phyloP scores from a whole-genome alignment of 2,329 filamentous ascomycete genomes.

The Aspergillus latus region DNA sequence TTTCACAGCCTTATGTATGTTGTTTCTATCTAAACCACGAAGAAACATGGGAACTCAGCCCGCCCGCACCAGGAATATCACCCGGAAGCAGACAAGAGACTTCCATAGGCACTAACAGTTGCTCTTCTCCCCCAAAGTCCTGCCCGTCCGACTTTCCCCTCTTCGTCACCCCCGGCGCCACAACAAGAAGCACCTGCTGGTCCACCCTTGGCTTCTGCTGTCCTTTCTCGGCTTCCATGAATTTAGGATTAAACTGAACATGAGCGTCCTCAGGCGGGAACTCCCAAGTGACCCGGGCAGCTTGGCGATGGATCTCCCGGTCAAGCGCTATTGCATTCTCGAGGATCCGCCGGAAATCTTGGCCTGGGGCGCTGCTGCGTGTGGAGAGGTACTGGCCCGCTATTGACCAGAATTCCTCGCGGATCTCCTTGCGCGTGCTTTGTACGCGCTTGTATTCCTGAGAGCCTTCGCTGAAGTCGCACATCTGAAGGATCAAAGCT shows the following conservation, averaged over 20 bases:
- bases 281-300: background rate
- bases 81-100: constrained; percentile 1
- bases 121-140: background rate
- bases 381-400: background rate
- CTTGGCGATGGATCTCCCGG: background rate
- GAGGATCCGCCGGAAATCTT: constrained; percentile 1
- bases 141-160: constrained; percentile 1
- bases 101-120: constrained; percentile 1
- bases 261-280: background rate
- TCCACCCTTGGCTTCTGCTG: background rate
- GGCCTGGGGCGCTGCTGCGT: background rate
- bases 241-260: background rate
- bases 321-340: background rate
- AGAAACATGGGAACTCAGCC: background rate
- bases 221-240: constrained; percentile 1
- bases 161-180: background rate
- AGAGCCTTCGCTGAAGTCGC: background rate
- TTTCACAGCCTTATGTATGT: too few species aligned
- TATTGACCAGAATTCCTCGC: background rate
- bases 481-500: background rate
- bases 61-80: background rate
- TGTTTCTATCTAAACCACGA: background rate
- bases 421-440: background rate
- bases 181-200: background rate
- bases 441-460: background rate